Percentiles rank a stretch among this genome's conserved stretches.
Evolutionary conservation across 2,329 filamentous ascomycete genomes (phyloP).

Genomic region (Dendrostoma leiphaemia): DNA sequence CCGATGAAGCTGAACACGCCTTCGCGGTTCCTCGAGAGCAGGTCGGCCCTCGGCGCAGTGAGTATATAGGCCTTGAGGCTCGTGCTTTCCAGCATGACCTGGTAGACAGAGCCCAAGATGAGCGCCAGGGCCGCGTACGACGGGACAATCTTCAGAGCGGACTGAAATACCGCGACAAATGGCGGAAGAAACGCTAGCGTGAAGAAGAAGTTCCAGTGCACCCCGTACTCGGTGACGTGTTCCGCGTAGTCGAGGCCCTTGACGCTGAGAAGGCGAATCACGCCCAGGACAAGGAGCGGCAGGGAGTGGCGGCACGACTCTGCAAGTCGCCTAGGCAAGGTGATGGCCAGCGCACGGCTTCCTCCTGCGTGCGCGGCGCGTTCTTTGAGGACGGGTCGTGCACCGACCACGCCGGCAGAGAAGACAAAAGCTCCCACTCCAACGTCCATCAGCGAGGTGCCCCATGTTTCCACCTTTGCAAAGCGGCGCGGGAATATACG

Average conservation of each 20-base stretch:
- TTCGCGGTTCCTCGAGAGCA: constrained; percentile 89
- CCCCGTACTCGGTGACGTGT: constrained; percentile 94
- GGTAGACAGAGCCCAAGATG: constrained; percentile 67
- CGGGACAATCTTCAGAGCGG: constrained; percentile 65
- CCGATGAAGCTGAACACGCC: constrained; percentile 94
- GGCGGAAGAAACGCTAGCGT: constrained; percentile 86
- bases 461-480: constrained; percentile 99
- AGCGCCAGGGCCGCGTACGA: constrained; percentile 77
- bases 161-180: constrained; percentile 81
- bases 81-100: constrained; percentile 73
- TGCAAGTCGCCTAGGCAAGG: constrained; percentile 58
- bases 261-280: constrained; percentile 80
- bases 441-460: constrained; percentile 97
- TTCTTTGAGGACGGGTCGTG: constrained; percentile 74
- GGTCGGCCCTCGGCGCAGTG: constrained; percentile 71
- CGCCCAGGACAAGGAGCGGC: constrained; percentile 75
- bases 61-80: constrained; percentile 80
- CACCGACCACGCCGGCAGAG: constrained; percentile 86
- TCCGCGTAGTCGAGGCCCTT: constrained; percentile 96
- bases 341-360: constrained; percentile 37
- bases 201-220: constrained; percentile 99
- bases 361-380: constrained; percentile 37
- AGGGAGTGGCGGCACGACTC: constrained; percentile 75
- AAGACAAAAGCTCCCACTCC: constrained; percentile 98
- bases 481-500: constrained; percentile 88